phyloP scores from a whole-genome alignment of 2,329 filamentous ascomycete genomes.

The Pestalotiopsis sp. region DNA sequence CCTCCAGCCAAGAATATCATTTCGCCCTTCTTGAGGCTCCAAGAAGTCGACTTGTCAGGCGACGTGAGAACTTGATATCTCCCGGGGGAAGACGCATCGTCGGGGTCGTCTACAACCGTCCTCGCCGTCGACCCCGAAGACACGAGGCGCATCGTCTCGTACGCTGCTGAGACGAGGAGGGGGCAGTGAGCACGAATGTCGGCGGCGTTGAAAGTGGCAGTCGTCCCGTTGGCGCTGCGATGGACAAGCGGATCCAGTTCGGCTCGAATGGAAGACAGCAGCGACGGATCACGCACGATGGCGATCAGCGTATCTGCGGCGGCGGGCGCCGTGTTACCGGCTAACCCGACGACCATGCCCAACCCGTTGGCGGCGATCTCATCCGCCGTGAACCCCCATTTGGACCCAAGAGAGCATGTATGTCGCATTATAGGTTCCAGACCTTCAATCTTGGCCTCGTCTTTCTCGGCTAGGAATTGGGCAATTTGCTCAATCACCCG shows the following conservation, averaged over 20 bases:
- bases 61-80: background rate
- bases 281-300: background rate
- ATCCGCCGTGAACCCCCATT: background rate
- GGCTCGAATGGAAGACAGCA: background rate
- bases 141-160: background rate
- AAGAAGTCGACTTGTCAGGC: background rate
- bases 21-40: background rate
- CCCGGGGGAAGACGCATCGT: background rate
- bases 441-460: background rate
- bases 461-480: background rate
- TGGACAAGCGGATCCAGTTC: background rate
- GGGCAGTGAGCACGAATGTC: background rate
- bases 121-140: background rate
- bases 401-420: background rate
- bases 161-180: background rate
- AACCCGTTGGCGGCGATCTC: background rate
- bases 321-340: background rate
- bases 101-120: background rate
- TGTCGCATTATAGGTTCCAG: background rate
- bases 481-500: background rate
- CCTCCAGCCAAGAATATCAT: background rate
- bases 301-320: background rate
- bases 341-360: background rate
- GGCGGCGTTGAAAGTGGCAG: background rate
- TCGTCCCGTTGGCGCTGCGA: background rate